Evolutionary conservation across 192 early-diverging fungal genomes (phyloP), one percentile per base, ranked within the genome.

Genomic region (Mortierella antarctica): DNA sequence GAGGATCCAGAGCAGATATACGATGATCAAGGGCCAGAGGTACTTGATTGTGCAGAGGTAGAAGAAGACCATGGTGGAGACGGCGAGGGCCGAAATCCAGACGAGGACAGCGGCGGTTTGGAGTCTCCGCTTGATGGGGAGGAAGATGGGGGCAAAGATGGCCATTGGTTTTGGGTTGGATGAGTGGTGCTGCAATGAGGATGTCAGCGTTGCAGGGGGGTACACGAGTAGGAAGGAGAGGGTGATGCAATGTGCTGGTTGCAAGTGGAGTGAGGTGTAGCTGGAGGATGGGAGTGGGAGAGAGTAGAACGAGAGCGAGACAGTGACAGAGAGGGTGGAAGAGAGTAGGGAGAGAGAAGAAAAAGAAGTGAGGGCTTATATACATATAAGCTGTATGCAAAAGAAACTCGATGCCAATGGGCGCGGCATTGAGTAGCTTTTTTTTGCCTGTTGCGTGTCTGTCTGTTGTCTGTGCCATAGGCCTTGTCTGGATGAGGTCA

Each of bases 1-100:
- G 45, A 82, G 66, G 31, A 95, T 79, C 69, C 89, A 97, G 20
- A 93, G 88, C 18, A 93, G 77, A 73, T 98, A 98, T 41, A 90
- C 86, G 17, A 94, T 86, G 20, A 92, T 67, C 7, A 89, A 52
- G 0, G 92, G 87, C 86, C 90, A 91, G 71, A 86, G 61, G 51
- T 84, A 71, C 52, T 74, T 74, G 80, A 87, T 61, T 6, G 83
- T 80, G 62, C 93, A 87, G 2, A 91, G 62, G 57, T 89, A 89
- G 40, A 93, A 75, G 81, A 92, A 97, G 45, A 92, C 20, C 5
- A 77, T 17, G 10, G 93, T 45, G 14, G 78, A 84, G 21, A 87
- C 67, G 40, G 90, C 91, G 15, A 93, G 62, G 6, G 87, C 67
- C 31, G 83, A 48, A 17, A 92, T 83, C 93, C 93, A 94, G 10